Conservation (phyloP, 2,329 filamentous ascomycete species). For the Fusarium metavorans region DNA sequence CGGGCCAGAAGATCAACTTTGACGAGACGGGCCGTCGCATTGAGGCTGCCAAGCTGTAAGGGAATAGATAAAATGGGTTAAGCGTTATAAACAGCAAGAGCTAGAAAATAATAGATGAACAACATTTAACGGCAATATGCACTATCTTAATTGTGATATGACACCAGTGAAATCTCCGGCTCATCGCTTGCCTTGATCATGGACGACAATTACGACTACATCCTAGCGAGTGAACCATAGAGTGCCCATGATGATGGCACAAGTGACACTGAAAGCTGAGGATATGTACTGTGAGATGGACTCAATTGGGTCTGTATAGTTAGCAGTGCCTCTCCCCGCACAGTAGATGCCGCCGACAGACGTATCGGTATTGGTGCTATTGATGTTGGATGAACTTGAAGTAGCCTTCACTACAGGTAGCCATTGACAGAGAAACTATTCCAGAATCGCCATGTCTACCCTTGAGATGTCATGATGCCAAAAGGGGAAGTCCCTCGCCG, state of each 20-base stretch:
- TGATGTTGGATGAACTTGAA: background rate
- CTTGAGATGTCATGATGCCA: background rate
- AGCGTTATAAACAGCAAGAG: background rate
- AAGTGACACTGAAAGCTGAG: background rate
- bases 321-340: background rate
- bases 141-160: background rate
- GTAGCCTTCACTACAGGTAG: background rate
- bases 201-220: background rate
- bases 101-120: conserved; percentile 17
- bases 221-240: background rate
- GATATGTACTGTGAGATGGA: background rate
- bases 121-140: background rate
- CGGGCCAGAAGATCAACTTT: conserved; percentile 69
- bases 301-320: background rate
- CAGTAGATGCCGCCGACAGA: background rate
- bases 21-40: conserved; percentile 56
- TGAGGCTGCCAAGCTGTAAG: conserved; percentile 39
- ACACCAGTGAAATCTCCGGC: background rate
- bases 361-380: background rate
- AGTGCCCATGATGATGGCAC: background rate
- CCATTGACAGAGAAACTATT: background rate
- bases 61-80: background rate
- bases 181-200: background rate
- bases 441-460: background rate
- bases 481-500: background rate